Conservation (phyloP, 208 protist genomes). For the Leishmania turanica region DNA sequence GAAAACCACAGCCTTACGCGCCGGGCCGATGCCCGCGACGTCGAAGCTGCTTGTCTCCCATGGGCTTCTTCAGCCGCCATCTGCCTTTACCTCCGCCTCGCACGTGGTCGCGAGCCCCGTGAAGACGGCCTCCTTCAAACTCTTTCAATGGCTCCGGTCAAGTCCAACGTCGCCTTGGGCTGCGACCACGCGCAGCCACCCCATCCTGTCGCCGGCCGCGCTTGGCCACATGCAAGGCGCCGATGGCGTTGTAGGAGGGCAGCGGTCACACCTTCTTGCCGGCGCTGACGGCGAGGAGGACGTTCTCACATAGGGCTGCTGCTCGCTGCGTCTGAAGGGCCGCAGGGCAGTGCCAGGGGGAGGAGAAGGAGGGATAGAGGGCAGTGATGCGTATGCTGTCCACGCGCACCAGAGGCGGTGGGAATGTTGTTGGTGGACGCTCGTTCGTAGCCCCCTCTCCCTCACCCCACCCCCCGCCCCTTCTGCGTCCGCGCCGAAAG, state of each 20-base stretch:
- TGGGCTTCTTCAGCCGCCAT: conserved; percentile 25
- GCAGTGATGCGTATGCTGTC: not conserved
- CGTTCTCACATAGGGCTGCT: not conserved
- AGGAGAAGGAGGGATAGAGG: not conserved
- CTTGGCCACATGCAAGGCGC: conserved; percentile 20
- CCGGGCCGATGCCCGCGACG: not conserved
- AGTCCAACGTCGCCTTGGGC: conserved; percentile 14
- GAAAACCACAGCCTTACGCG: not conserved
- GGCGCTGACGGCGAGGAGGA: conserved; percentile 15
- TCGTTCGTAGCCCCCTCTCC: not conserved
- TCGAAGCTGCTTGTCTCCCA: conserved; percentile 28
- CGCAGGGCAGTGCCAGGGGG: not conserved
- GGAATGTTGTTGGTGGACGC: not conserved
- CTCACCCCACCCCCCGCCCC: not conserved
- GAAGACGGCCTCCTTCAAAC: conserved; percentile 9
- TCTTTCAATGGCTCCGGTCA: conserved; percentile 22
- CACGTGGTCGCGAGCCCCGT: conserved; percentile 6
- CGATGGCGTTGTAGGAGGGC: conserved; percentile 13
- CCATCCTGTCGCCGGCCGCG: conserved; percentile 21
- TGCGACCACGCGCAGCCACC: conserved; percentile 8
- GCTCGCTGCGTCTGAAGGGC: not conserved
- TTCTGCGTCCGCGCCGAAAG: no score
- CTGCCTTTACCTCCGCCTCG: conserved; percentile 25
- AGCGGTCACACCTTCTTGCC: conserved; percentile 26
- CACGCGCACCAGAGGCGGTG: not conserved